Evolutionary conservation across 2,329 filamentous ascomycete species (phyloP).

Genomic region (Lojkania enalia): DNA sequence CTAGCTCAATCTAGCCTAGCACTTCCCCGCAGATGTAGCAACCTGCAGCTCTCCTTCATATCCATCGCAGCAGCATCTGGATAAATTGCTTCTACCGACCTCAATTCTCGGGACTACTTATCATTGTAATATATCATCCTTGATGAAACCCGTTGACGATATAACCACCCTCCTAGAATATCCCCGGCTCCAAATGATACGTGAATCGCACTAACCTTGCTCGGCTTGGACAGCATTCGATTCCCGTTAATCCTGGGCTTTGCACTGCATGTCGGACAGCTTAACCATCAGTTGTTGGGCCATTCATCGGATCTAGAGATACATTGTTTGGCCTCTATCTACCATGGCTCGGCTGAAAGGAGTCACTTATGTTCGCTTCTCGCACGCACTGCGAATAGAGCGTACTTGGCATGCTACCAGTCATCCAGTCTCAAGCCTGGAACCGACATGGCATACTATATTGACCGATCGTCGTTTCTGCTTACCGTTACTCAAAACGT

Average conservation of each 20-base stretch:
- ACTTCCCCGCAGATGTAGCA: slow-evolving; percentile 16
- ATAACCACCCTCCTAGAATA: no score
- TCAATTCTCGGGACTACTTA: not conserved
- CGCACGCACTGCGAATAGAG: not conserved
- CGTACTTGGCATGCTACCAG: not conserved
- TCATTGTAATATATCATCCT: not conserved
- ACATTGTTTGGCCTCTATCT: not conserved
- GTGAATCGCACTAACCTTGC: no score
- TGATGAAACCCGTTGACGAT: not conserved
- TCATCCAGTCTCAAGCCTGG: slow-evolving; percentile 7
- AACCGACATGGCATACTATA: slow-evolving; percentile 12
- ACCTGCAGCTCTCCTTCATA: not conserved
- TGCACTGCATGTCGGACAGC: no score
- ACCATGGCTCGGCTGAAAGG: slow-evolving; percentile 5
- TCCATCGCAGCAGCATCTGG: slow-evolving; percentile 5
- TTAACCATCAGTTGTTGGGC: no score
- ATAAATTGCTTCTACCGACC: slow-evolving; percentile 4
- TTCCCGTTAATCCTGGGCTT: no score
- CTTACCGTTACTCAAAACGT: slow-evolving; percentile 24
- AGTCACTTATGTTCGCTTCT: not conserved
- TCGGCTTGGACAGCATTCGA: no score
- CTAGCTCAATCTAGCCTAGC: slow-evolving; percentile 11
- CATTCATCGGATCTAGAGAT: no score
- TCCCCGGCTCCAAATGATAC: no score
- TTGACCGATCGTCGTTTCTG: slow-evolving; percentile 11